Percentiles rank a stretch among this genome's conserved stretches.
Evolutionary conservation across 345 rosid genomes (phyloP).

Genomic region (Iberis pinnata): DNA sequence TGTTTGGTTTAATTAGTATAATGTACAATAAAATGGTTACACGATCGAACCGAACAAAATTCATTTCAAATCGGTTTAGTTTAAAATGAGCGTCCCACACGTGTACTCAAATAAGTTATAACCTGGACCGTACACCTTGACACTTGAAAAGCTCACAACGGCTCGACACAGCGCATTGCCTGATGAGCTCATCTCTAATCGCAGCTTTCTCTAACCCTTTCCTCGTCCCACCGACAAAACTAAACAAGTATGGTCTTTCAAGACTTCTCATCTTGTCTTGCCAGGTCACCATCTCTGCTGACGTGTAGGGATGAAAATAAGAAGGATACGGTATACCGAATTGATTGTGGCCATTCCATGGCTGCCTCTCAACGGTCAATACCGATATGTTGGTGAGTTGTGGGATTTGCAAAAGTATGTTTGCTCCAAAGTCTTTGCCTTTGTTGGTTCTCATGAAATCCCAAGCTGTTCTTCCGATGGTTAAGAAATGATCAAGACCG

Average conservation of each 20-base stretch:
- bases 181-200: constrained; percentile 39
- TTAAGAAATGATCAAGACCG: constrained; percentile 57
- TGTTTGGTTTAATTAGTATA: no score
- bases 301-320: constrained; percentile 49
- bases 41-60: no score
- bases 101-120: no score
- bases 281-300: constrained; percentile 39
- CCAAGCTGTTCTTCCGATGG: constrained; percentile 49
- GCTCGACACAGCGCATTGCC: constrained; percentile 35
- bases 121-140: constrained; percentile 31
- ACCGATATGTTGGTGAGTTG: constrained; percentile 45
- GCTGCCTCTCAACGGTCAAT: constrained; percentile 43
- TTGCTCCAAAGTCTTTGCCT: constrained; percentile 43
- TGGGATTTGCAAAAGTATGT: constrained; percentile 44
- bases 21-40: no score
- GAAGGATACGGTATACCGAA: constrained; percentile 61
- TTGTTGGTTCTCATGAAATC: constrained; percentile 39
- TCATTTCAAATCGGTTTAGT: no score
- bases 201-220: constrained; percentile 33
- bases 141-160: constrained; percentile 42
- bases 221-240: constrained; percentile 48
- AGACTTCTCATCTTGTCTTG: constrained; percentile 31
- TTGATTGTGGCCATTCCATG: constrained; percentile 39
- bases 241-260: constrained; percentile 36
- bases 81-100: no score